phyloP scores from a whole-genome alignment of 83 land plant genomes.

The Picea engelmannii region DNA sequence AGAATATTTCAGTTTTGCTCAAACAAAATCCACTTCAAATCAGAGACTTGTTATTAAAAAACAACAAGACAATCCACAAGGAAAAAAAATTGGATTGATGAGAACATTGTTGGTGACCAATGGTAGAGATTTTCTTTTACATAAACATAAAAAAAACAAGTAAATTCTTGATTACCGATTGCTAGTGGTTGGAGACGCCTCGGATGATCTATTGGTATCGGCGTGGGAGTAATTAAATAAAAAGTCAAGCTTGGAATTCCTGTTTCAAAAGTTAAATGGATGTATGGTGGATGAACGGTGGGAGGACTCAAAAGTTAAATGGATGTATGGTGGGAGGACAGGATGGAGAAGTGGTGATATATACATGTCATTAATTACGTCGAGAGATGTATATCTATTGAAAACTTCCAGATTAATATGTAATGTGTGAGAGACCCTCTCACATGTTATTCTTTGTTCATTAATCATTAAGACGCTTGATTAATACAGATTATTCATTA shows the following conservation, averaged over 20 bases:
- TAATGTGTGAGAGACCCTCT: no score
- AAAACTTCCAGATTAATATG: no score
- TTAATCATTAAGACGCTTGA: no score
- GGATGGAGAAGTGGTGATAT: no score
- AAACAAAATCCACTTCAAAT: neutral
- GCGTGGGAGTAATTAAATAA: neutral
- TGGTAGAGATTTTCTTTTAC: neutral
- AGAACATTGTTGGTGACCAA: neutral
- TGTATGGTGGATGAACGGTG: no score
- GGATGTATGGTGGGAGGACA: no score
- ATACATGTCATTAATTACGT: no score
- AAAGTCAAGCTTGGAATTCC: neutral
- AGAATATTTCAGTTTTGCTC: neutral
- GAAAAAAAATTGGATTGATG: neutral
- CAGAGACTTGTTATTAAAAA: neutral
- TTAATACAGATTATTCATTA: no score
- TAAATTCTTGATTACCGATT: neutral
- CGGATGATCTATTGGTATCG: neutral
- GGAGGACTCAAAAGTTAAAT: no score
- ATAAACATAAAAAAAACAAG: neutral
- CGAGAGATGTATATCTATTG: no score
- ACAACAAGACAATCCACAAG: neutral
- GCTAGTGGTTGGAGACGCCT: neutral
- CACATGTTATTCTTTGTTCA: no score
- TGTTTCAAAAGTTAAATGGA: neutral